Evolutionary conservation across 73 alveolate species (phyloP).

Genomic region (Durusdinium trenchii): DNA sequence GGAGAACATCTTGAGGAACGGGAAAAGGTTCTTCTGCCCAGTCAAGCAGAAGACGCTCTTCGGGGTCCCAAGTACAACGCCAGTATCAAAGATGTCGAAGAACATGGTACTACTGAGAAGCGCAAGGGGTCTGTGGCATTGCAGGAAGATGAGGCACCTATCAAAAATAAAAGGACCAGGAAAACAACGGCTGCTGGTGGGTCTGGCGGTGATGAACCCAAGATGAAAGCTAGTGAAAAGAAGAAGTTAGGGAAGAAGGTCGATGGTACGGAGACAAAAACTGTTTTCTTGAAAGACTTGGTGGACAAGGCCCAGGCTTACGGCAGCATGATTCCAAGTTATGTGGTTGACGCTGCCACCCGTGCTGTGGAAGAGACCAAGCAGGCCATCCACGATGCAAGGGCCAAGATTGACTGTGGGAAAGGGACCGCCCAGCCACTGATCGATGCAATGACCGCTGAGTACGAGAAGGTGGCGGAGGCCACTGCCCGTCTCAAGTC

Average conservation of each 20-base stretch:
- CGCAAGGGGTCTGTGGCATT: background rate
- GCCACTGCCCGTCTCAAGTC: background rate
- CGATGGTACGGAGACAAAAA: background rate
- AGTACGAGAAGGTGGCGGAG: background rate
- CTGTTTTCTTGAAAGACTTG: background rate
- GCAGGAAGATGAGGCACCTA: background rate
- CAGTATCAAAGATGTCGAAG: background rate
- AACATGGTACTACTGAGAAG: background rate
- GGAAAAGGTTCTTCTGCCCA: background rate
- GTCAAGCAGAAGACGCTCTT: background rate
- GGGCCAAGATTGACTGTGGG: background rate
- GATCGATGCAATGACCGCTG: background rate
- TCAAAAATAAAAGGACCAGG: background rate
- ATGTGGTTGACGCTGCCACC: background rate
- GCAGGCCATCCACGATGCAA: background rate
- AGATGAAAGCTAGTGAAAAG: background rate
- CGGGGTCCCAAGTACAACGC: conserved; percentile 16
- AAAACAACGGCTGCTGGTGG: no score
- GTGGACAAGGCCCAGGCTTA: background rate
- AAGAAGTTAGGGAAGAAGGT: background rate
- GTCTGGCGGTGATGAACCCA: background rate
- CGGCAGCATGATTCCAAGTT: background rate
- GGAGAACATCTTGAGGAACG: conserved; percentile 16
- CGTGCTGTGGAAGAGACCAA: background rate
- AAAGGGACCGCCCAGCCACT: background rate